Evolutionary conservation across 805 yeast species (phyloP), one percentile per base, ranked within the genome.

Genomic region (Candida pseudoglaebosa): DNA sequence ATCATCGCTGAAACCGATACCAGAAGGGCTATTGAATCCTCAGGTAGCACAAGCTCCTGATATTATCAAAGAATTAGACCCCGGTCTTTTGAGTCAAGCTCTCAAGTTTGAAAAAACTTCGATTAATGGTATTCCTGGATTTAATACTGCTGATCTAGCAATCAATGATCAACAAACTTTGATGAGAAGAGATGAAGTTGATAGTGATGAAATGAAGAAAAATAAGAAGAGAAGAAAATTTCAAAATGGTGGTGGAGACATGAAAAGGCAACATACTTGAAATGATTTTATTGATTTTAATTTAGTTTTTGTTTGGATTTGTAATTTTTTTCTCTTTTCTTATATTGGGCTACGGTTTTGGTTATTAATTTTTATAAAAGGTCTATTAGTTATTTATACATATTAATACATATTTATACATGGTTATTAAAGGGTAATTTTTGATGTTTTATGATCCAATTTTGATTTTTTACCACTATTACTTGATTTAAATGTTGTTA

Each of bases 51-150:
- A 59, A 38, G 52, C 54, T 1, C 78, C 79, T 6, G 69, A 71
- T 24, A 59, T 71, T 5, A 67, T 80, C 15, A 67, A 72, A 26
- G 69, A 64, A 26, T 65, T 82, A 24, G 80, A 78, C 29, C 62
- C 71, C 5, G 64, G 63, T n/a, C 56, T 73, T 37, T 62, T 84
- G 21, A 58, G 59, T 9, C 57, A 64, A 16, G 77, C 78, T 5
- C 61, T 86, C 40, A 66, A 67, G 43, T 79, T 86, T 44, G 85
- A 81, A 32, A 78, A 73, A 47, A 80, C 87, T 2, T 73, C 83
- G 0, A 71, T 76, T 13, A 70, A 77, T 39, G 93, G 93, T 1
- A 74, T 86, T 12, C 87, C 90, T 0, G 95, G 91, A 0, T 84
- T 85, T 53, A 84, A 83, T 47, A 64, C 84, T 7, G 63, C 78